A percentile compares a stretch with the other conserved stretches of the same genome.
These are phyloP conservation scores for Vitis hybrid DNA, from an alignment of 177 flowering plant species.

Conservation along the genomic window DNA sequence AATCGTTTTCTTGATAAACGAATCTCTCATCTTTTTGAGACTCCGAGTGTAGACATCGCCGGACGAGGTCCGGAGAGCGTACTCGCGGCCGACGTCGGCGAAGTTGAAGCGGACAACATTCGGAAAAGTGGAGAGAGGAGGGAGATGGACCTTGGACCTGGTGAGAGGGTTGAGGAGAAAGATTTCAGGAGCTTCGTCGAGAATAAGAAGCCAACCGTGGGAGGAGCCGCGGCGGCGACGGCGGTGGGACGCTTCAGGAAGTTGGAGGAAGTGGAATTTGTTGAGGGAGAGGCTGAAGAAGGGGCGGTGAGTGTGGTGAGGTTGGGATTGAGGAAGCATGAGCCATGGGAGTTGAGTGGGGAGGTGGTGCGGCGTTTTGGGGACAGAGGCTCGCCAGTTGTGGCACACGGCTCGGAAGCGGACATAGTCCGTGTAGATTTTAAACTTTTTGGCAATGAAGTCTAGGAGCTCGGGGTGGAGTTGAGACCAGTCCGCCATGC, in stretches of 20 bases:
- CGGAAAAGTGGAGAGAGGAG: slow-evolving; percentile 47
- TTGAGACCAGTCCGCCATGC: slow-evolving; percentile 51
- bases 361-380: slow-evolving; percentile 36
- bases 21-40: slow-evolving; percentile 48
- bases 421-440: slow-evolving; percentile 42
- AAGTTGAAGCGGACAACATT: slow-evolving; percentile 36
- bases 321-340: slow-evolving; percentile 36
- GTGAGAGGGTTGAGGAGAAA: slow-evolving; percentile 48
- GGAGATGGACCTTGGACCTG: slow-evolving; percentile 31
- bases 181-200: slow-evolving; percentile 40
- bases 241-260: slow-evolving; percentile 33
- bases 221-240: slow-evolving; percentile 62
- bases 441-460: slow-evolving; percentile 30
- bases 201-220: slow-evolving; percentile 50
- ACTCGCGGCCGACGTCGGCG: slow-evolving; percentile 43
- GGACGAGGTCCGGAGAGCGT: slow-evolving; percentile 12
- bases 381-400: slow-evolving; percentile 32
- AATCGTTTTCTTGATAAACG: slow-evolving; percentile 44
- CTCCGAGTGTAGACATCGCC: slow-evolving; percentile 21
- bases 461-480: slow-evolving; percentile 49
- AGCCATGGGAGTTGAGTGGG: slow-evolving; percentile 65
- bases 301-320: slow-evolving; percentile 14
- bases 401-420: slow-evolving; percentile 50
- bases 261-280: slow-evolving; percentile 34
- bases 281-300: slow-evolving; percentile 41